Conservation (phyloP, 345 rosid species). For the Salix arbutifolia region DNA sequence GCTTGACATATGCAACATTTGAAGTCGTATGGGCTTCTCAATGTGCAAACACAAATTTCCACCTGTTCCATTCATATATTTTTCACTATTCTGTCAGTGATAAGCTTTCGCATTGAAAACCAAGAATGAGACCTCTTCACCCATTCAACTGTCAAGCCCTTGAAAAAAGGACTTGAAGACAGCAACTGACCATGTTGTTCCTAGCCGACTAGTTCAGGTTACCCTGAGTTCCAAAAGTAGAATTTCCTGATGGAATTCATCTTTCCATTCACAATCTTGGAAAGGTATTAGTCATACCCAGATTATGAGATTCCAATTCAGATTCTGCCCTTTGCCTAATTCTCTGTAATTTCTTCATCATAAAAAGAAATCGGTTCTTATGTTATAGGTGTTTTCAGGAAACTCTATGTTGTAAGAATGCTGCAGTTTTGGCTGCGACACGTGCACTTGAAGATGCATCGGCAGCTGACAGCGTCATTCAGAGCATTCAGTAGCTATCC, state of each 20-base stretch:
- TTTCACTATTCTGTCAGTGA: neutral
- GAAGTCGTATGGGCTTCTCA: neutral
- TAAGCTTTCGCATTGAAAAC: slow-evolving; percentile 19
- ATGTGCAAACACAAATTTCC: neutral
- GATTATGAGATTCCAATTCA: neutral
- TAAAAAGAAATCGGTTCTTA: neutral
- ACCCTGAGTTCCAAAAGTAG: slow-evolving; percentile 28
- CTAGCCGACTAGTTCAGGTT: slow-evolving; percentile 24
- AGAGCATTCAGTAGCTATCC: slow-evolving; percentile 34
- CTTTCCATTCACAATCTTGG: slow-evolving; percentile 32
- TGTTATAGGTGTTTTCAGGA: slow-evolving; percentile 26
- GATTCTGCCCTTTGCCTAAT: neutral
- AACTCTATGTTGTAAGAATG: slow-evolving; percentile 29
- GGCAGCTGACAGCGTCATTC: slow-evolving; percentile 32
- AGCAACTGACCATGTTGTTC: slow-evolving; percentile 14
- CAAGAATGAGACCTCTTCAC: slow-evolving; percentile 18
- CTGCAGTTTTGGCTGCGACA: slow-evolving; percentile 32
- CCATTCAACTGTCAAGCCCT: slow-evolving; percentile 16
- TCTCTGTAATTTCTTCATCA: neutral
- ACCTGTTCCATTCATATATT: neutral
- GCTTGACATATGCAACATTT: neutral
- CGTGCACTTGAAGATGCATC: slow-evolving; percentile 44
- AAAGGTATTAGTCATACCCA: slow-evolving; percentile 27
- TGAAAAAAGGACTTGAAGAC: slow-evolving; percentile 19
- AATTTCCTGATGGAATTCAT: slow-evolving; percentile 34